A percentile compares a stretch with the other conserved stretches of the same genome.
Evolutionary conservation across 1,284 basidiomycete genomes (phyloP).

Genomic region (Athelia sp.): DNA sequence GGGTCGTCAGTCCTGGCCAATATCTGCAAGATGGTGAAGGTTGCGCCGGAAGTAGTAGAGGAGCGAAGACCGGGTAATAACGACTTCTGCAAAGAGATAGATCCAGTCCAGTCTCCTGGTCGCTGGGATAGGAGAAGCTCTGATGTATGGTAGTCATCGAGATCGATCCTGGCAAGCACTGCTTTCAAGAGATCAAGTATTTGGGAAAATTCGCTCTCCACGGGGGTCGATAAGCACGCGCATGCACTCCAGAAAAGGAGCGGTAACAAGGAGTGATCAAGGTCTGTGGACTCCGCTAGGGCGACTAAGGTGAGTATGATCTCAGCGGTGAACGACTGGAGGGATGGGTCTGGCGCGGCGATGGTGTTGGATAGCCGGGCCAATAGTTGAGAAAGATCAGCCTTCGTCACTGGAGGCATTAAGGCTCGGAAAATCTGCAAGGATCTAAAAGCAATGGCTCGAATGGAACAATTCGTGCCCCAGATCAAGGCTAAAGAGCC

Average conservation of each 20-base stretch:
- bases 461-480: conserved; percentile 85
- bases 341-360: conserved; percentile 69
- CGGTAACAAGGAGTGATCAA: conserved; percentile 63
- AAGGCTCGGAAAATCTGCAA: conserved; percentile 88
- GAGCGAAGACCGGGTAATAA: conserved; percentile 82
- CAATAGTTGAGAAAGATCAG: conserved; percentile 77
- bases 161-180: conserved; percentile 70
- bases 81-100: conserved; percentile 67
- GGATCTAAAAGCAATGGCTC: conserved; percentile 84
- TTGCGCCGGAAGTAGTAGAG: conserved; percentile 60
- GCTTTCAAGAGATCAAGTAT: conserved; percentile 65
- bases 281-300: conserved; percentile 54
- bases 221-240: conserved; percentile 80
- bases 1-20: conserved; percentile 62
- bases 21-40: conserved; percentile 67
- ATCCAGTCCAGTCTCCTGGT: conserved; percentile 72
- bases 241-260: conserved; percentile 87
- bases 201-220: conserved; percentile 78
- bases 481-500: conserved; percentile 79
- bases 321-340: conserved; percentile 82
- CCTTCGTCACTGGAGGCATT: conserved; percentile 66
- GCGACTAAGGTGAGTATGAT: conserved; percentile 76
- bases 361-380: conserved; percentile 85
- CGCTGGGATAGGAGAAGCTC: conserved; percentile 63
- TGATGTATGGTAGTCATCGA: conserved; percentile 62